Conservation (phyloP, 371 early-diverging fungal species). For the Syncephalastrum racemosum region DNA sequence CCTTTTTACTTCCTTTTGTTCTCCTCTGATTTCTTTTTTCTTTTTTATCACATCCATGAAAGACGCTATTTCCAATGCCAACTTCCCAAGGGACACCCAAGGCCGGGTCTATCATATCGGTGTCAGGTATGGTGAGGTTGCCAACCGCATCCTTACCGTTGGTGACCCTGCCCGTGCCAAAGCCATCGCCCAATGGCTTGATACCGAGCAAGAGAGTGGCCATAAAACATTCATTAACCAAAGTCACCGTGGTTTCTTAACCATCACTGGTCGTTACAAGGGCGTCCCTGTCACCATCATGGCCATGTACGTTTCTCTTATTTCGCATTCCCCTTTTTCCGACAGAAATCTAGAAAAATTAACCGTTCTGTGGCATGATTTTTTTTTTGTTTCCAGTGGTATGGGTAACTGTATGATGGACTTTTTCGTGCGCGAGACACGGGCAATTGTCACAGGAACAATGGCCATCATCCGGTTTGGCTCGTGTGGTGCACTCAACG, state of each 20-base stretch:
- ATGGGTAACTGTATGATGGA: conserved; percentile 93
- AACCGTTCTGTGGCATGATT: not conserved
- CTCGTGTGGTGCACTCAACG: conserved; percentile 83
- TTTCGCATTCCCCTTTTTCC: not conserved
- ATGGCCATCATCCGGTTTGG: conserved; percentile 87
- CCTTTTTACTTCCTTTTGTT: conserved; percentile 3
- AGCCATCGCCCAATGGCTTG: conserved; percentile 63
- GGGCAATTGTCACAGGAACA: conserved; percentile 84
- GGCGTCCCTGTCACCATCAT: conserved; percentile 82
- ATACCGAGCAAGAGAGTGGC: conserved; percentile 52
- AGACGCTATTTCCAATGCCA: conserved; percentile 67
- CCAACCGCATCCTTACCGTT: conserved; percentile 90
- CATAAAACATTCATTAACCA: conserved; percentile 54
- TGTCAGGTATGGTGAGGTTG: conserved; percentile 79
- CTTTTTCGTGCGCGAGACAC: conserved; percentile 89
- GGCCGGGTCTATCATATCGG: conserved; percentile 90
- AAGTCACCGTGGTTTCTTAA: conserved; percentile 87
- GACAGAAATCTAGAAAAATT: not conserved
- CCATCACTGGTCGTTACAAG: conserved; percentile 87
- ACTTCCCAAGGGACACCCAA: conserved; percentile 79
- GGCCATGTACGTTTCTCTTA: conserved; percentile 69
- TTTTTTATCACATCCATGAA: conserved; percentile 22
- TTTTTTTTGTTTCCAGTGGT: conserved; percentile 31
- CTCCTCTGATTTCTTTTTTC: conserved; percentile 1
- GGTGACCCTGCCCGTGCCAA: conserved; percentile 87